Evolutionary conservation across 768 basidiomycete species (phyloP), one percentile per base, ranked within the genome.

Genomic region (Russula vinacea): DNA sequence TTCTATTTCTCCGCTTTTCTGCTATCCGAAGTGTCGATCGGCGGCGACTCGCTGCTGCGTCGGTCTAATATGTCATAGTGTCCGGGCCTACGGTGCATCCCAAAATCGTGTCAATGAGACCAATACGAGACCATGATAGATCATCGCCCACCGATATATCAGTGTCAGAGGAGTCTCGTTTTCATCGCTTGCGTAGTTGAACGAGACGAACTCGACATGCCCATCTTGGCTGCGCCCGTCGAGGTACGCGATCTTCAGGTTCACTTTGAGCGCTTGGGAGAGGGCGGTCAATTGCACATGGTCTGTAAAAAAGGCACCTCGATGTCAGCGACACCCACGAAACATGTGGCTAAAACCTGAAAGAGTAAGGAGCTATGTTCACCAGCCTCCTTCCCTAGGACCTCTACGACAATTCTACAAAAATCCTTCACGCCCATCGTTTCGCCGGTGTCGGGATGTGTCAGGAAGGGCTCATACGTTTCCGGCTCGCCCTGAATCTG

Each of bases 271-370:
- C 0, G 87, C 88, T 39, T 83, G 78, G 19, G 87, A 81, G 13
- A 96, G 78, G 1, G 94, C 93, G 40, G 82, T 81, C 67, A 95
- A 88, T 70, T 92, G 89, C 13, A 89, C 86, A 67, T 95, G 87
- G 68, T 95, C 94, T 85, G 73, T 37, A 9, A 7, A 26, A 49
- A 10, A 16, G n/a, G n/a, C n/a, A 8, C 13, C 4, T 7, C 5
- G 14, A 26, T 29, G 29, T 50, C 49, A 50, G 49, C 49, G 3
- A 24, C 5, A 26, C 14, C 5, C 5, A 14, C 16, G 49, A 50
- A 9, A 17, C 26, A 16, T 14, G 8, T 5, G 5, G 44, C 22
- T 42, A 16, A 42, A 14, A 44, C 10, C 7, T 22, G 29, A 8
- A 29, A n/a, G 14, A 8, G 13, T 19, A 33, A 14, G n/a, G 11